Percentiles rank a stretch among this genome's conserved stretches.
These are phyloP conservation scores for Daldinia concentrica DNA, from an alignment of 495 filamentous ascomycete genomes.

Conservation along the genomic window DNA sequence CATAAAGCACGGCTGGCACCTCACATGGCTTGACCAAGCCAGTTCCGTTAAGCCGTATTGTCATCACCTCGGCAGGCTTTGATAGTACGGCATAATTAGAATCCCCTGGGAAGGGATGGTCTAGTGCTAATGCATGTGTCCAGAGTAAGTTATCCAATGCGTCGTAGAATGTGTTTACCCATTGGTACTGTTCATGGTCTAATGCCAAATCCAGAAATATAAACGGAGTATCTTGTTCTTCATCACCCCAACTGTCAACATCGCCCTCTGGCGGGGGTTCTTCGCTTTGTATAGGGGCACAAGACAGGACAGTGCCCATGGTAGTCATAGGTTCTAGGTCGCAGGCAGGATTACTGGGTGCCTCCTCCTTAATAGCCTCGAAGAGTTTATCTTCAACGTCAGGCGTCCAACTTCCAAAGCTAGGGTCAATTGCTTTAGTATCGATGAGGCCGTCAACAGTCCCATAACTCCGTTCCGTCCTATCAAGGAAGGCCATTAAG, in stretches of 20 bases:
- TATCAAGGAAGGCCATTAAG: slow-evolving; percentile 86
- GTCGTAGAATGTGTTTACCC: slow-evolving; percentile 71
- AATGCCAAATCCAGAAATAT: slow-evolving; percentile 51
- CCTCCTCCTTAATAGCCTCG: slow-evolving; percentile 40
- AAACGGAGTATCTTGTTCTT: slow-evolving; percentile 54
- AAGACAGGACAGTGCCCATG: slow-evolving; percentile 34
- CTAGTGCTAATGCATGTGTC: slow-evolving; percentile 49
- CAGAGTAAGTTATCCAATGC: slow-evolving; percentile 75
- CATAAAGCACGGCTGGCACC: slow-evolving; percentile 76
- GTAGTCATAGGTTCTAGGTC: slow-evolving; percentile 45
- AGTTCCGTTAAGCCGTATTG: slow-evolving; percentile 63
- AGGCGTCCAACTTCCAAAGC: slow-evolving; percentile 34
- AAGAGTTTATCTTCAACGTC: slow-evolving; percentile 45
- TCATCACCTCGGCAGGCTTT: slow-evolving; percentile 74
- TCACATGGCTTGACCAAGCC: slow-evolving; percentile 62
- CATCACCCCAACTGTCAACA: slow-evolving; percentile 40
- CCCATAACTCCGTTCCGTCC: slow-evolving; percentile 81
- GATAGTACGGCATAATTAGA: slow-evolving; percentile 59
- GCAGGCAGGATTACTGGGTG: slow-evolving; percentile 28
- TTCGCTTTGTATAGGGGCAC: slow-evolving; percentile 28
- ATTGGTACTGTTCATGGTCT: slow-evolving; percentile 37
- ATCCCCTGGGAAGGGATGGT: slow-evolving; percentile 50
- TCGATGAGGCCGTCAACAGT: slow-evolving; percentile 64
- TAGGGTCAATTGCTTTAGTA: slow-evolving; percentile 40
- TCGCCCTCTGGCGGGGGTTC: slow-evolving; percentile 21